Base-by-base conservation (phyloP, 495 filamentous ascomycete species). In the Talaromyces ruber region DNA sequence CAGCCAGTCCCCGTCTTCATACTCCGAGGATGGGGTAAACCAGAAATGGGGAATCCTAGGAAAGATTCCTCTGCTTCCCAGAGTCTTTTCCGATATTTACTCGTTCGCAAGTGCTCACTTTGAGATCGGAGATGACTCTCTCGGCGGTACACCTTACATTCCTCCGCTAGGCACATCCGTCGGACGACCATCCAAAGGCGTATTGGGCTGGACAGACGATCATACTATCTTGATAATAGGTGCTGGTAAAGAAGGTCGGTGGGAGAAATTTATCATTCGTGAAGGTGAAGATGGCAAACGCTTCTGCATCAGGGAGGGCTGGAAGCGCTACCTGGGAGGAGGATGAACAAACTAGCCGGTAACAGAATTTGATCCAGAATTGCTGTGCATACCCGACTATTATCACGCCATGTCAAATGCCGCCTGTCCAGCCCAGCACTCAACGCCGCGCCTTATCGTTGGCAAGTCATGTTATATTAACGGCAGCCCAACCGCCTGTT, bases 41-140 rank as follows among this genome's bases (percentile, higher is more conserved):
- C 83, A 86, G 32, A 93, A 92, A 76, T 93, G 89, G 90, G 90
- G 90, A 3, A 77, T 93, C 54, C 73, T 96, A 16, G 84, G 88
- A 55, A 89, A 84, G 67, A 80, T 96, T 34, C 91, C 92, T 1
- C 72, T 93, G 60, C 81, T 93, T 52, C 92, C 92, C 16, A 82
- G 87, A 22, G 71, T 91, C 6, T 92, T 97, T 66, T 91, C 88
- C 0, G 92, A 97, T 64, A 77, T 86, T n/a, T 93, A 95, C 69
- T 92, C 89, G 2, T 88, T 89, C 66, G 80, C 87, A 30, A 88
- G 82, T 28, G 78, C 82, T 2, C 84, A 86, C 58, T 95, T 96
- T 66, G 88, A 92, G 65, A 86, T 89, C 9, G 91, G 88, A 11
- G 87, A 92, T 22, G 89, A 92, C 67, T 74, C 77, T 2, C 66